Percentiles rank a stretch among this genome's conserved stretches.
Evolutionary conservation across 1,139 yeast genomes (phyloP).

Genomic region (Hansenula sp.): DNA sequence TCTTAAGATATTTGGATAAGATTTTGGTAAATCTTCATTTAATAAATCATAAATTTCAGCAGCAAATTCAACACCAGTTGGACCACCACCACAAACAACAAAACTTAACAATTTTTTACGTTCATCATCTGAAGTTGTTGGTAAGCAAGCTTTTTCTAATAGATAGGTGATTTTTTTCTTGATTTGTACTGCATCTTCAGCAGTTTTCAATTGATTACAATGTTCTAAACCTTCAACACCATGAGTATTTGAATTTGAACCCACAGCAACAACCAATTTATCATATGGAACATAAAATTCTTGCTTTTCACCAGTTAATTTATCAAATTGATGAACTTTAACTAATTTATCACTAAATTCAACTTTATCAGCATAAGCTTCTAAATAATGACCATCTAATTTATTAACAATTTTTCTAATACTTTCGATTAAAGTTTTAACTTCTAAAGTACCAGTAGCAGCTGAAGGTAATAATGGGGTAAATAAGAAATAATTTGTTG

Average conservation of each 20-base stretch:
- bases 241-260: slow-evolving; percentile 60
- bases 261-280: slow-evolving; percentile 60
- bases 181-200: slow-evolving; percentile 58
- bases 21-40: slow-evolving; percentile 52
- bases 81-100: slow-evolving; percentile 71
- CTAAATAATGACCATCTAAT: slow-evolving; percentile 52
- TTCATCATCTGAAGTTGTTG: slow-evolving; percentile 56
- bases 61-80: slow-evolving; percentile 69
- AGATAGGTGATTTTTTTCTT: slow-evolving; percentile 49
- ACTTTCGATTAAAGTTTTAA: slow-evolving; percentile 54
- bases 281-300: slow-evolving; percentile 60
- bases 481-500: slow-evolving; percentile 55
- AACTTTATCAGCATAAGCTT: slow-evolving; percentile 51
- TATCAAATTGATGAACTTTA: slow-evolving; percentile 42
- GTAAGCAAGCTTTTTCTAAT: slow-evolving; percentile 56
- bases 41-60: slow-evolving; percentile 59
- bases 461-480: slow-evolving; percentile 60
- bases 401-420: slow-evolving; percentile 46
- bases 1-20: slow-evolving; percentile 53
- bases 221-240: slow-evolving; percentile 62
- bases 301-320: slow-evolving; percentile 31
- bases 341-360: slow-evolving; percentile 48
- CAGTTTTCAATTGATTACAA: slow-evolving; percentile 56
- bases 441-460: slow-evolving; percentile 55
- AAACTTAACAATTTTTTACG: slow-evolving; percentile 54